Conservation (phyloP, 768 basidiomycete species). For the Tricholoma sp. region DNA sequence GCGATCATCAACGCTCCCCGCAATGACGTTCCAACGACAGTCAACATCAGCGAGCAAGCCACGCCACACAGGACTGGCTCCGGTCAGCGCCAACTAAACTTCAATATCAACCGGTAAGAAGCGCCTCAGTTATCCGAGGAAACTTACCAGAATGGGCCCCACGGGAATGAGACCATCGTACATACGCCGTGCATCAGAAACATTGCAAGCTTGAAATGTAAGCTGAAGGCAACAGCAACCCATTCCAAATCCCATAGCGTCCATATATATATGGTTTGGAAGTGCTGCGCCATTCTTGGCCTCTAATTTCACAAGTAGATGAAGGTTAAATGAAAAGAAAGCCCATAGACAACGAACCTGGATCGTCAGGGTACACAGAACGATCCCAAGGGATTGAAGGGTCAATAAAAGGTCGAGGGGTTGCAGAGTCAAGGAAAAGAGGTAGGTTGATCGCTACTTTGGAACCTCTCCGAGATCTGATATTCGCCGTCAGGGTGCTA, state of each 20-base stretch:
- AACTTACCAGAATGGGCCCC: constrained; percentile 86
- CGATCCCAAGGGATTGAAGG: constrained; percentile 90
- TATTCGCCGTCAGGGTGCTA: constrained; percentile 97
- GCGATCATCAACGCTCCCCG: constrained; percentile 97
- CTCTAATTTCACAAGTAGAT: constrained; percentile 40
- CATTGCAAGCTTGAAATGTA: constrained; percentile 96
- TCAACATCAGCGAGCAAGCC: constrained; percentile 96
- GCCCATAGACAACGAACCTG: constrained; percentile 40
- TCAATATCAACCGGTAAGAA: constrained; percentile 4
- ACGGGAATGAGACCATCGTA: constrained; percentile 97
- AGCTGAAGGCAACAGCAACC: constrained; percentile 97
- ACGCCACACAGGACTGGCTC: constrained; percentile 92
- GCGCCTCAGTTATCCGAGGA: constrained; percentile 4
- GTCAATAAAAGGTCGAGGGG: constrained; percentile 87
- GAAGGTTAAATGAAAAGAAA: constrained; percentile 8
- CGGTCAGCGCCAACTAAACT: constrained; percentile 82
- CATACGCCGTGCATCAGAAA: constrained; percentile 85
- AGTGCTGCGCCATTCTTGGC: constrained; percentile 88
- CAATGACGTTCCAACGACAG: constrained; percentile 98
- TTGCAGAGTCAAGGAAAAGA: constrained; percentile 82
- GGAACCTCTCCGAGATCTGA: constrained; percentile 82
- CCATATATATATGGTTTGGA: constrained; percentile 91
- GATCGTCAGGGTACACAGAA: constrained; percentile 76
- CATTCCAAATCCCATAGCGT: constrained; percentile 99
- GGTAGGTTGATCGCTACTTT: constrained; percentile 97